Base-by-base conservation (phyloP, 1,284 basidiomycete genomes). In the Ganoderma sinense region DNA sequence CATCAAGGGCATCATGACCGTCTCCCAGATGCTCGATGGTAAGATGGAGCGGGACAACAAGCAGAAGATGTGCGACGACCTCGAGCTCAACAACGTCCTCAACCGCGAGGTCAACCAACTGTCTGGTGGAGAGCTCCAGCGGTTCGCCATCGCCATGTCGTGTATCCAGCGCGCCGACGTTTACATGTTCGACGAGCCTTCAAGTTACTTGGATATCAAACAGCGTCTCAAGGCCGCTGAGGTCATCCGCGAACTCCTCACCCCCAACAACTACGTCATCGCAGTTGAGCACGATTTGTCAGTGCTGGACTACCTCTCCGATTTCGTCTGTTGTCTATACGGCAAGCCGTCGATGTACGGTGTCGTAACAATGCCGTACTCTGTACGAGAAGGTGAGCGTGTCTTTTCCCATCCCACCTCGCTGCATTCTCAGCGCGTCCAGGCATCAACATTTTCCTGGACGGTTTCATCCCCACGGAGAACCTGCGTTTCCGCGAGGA, bases 381-480 rank as follows among this genome's bases (percentile, higher is more conserved):
- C 97, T 40, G 96, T 98, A 69, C 92, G 97, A 74, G 97, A 99
- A 92, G 97, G 95, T 95, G 67, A 36, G 86, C 78, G 29, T 43
- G 36, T 29, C 2, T 29, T 6, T 40, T 11, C 29, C 18, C 13
- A 29, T 45, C 36, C 4, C 20, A 62, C 40, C 33, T 14, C 16
- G 40, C 48, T 7, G 18, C 26, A 2, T 55, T 33, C 56, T 56
- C 41, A 55, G 39, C 8, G 16, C 16, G 31, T 4, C 6, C 74
- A 94, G 95, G 97, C 75, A 98, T 99, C 86, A 98, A 98, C 84
- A 98, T 98, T 77, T 98, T 98, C 89, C 86, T 99, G 69, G 97
- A 99, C 78, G 97, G 97, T 65, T 96, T 96, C 84, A 96, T 98
- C 75, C 97, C 97, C 7, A 98, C 97, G n/a, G 97, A 98, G 82